Base-by-base conservation (phyloP, 768 basidiomycete species). In the Exidia glandulosa region DNA sequence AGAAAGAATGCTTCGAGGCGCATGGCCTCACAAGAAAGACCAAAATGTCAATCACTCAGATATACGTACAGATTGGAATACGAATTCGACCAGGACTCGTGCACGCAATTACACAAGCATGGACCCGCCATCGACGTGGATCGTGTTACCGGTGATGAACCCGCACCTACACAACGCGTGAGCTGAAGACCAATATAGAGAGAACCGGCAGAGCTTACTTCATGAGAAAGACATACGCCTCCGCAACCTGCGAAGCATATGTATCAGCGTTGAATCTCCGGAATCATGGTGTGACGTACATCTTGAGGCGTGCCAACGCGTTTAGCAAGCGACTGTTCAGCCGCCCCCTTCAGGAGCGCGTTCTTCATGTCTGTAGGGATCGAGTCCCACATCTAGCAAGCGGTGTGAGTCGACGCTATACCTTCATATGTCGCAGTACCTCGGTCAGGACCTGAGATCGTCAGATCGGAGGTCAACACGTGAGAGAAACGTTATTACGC, bases 151-250 rank as follows among this genome's bases (percentile, higher is more conserved):
- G 6, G 61, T 60, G 34, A 62, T 62, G 45, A 59, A 62, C n/a
- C 29, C 33, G 54, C 31, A 56, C 19, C 31, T 32, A 27, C 33
- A 25, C 14, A 13, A 45, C 14, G 41, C 14, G 41, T 23, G 30
- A 32, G 9, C 12, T 56, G 9, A 30, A 10, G 32, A 55, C 7
- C 6, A 19, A 29, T 25, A 23, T 56, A 12, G 55, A 16, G n/a
- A 32, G 27, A 6, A 5, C 34, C 7, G 10, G 12, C 12, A 30
- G 12, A 23, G 55, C 61, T 50, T 31, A 62, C 61, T 59, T 62
- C 61, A 62, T 62, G 14, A 50, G 33, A 23, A 62, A 62, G 9
- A 62, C 32, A 41, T 59, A 62, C 25, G 61, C 61, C 30, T 62
- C 61, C n/a, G 61, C 61, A 30, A 48, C n/a, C 58, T 59, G 30